Evolutionary conservation across 768 basidiomycete genomes (phyloP).

Genomic region (Atractiella rhizophila): DNA sequence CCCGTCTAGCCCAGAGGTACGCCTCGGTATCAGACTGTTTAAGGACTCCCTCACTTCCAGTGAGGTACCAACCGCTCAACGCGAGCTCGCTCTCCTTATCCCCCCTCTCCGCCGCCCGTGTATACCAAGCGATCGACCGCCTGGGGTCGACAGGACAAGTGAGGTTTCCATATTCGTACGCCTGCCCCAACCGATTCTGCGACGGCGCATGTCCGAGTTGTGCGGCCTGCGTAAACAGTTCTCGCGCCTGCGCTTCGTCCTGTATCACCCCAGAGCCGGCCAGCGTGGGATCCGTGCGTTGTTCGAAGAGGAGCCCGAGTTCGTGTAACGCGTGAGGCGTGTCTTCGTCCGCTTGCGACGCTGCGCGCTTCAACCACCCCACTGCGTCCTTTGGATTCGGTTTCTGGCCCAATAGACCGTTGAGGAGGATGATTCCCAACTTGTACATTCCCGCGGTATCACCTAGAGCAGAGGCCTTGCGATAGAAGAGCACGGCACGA

Average conservation of each 20-base stretch:
- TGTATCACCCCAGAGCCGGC: conserved; percentile 34
- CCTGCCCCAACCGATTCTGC: conserved; percentile 85
- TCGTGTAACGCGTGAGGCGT: conserved; percentile 67
- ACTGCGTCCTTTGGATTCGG: conserved; percentile 76
- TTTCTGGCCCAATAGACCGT: conserved; percentile 55
- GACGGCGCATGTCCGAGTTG: conserved; percentile 79
- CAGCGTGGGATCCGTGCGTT: conserved; percentile 14
- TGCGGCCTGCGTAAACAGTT: conserved; percentile 66
- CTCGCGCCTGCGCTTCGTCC: conserved; percentile 59
- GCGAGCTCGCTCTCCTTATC: conserved; percentile 85
- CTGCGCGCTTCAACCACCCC: conserved; percentile 79
- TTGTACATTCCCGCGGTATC: conserved; percentile 99
- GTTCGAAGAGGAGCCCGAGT: conserved; percentile 35
- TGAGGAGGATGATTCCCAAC: conserved; percentile 87
- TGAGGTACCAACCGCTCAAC: conserved; percentile 93
- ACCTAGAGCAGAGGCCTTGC: conserved; percentile 81
- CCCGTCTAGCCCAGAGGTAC: conserved; percentile 89
- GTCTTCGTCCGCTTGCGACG: conserved; percentile 89
- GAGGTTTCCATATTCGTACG: conserved; percentile 73
- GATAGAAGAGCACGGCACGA: conserved; percentile 80
- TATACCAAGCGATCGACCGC: conserved; percentile 94
- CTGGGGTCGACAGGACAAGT: conserved; percentile 78
- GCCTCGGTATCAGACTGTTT: conserved; percentile 97
- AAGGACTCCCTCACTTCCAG: conserved; percentile 76
- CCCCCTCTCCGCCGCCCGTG: conserved; percentile 89